Evolutionary conservation across 2,329 filamentous ascomycete genomes (phyloP).

Genomic region (Aaosphaeria arxii): DNA sequence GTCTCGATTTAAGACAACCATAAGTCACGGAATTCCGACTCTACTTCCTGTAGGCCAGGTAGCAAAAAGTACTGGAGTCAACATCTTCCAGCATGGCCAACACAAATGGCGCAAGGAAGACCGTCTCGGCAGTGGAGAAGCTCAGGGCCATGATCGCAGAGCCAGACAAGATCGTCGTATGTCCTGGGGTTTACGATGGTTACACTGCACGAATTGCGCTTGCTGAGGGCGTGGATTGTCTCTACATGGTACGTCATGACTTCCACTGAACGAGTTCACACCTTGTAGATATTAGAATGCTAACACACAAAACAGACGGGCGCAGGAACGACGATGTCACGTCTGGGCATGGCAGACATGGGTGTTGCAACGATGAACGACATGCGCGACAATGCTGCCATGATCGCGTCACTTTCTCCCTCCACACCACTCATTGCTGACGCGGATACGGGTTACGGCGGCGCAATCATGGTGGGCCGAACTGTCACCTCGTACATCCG

Average conservation of each 20-base stretch:
- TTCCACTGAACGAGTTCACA: too few species aligned
- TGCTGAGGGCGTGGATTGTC: constrained; percentile 58
- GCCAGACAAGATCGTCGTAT: constrained; percentile 46
- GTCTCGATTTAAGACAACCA: too few species aligned
- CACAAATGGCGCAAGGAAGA: constrained; percentile 5
- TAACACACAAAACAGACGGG: constrained; percentile 49
- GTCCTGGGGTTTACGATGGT: constrained; percentile 67
- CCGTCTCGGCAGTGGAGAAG: constrained; percentile 25
- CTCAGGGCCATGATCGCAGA: constrained; percentile 30
- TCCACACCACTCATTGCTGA: constrained; percentile 59
- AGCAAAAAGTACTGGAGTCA: too few species aligned
- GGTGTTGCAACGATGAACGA: constrained; percentile 61
- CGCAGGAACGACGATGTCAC: constrained; percentile 60
- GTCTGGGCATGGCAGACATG: constrained; percentile 62
- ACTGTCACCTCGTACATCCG: constrained; percentile 54
- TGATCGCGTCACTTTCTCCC: constrained; percentile 61
- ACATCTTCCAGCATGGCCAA: background rate
- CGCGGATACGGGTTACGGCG: constrained; percentile 57
- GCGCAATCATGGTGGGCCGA: constrained; percentile 45
- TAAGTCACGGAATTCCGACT: too few species aligned
- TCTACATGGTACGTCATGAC: constrained; percentile 60
- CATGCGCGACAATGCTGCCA: constrained; percentile 62
- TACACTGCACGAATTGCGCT: constrained; percentile 63
- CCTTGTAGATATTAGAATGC: too few species aligned
- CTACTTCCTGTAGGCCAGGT: too few species aligned